Evolutionary conservation across 208 protist species (phyloP).

Genomic region (Trypanosoma platydactyli): DNA sequence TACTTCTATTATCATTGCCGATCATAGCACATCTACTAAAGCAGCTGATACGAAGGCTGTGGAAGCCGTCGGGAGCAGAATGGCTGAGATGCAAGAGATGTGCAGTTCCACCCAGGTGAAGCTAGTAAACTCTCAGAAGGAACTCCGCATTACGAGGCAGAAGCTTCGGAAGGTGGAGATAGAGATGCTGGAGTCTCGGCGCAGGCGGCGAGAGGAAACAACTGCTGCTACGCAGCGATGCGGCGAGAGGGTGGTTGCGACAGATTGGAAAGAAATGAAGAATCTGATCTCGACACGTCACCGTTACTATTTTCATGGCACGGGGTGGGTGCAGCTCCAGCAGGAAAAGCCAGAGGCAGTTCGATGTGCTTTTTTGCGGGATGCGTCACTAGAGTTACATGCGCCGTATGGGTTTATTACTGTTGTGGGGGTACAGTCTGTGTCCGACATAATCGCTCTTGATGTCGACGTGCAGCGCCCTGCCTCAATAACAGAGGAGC

Average conservation of each 20-base stretch:
- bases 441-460: conserved; percentile 41
- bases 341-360: conserved; percentile 38
- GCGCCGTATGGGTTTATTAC: conserved; percentile 45
- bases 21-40: background rate
- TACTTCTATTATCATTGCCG: no score
- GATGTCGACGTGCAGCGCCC: conserved; percentile 55
- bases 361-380: conserved; percentile 43
- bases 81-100: conserved; percentile 10
- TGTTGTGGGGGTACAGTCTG: conserved; percentile 38
- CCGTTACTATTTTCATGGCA: conserved; percentile 46
- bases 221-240: background rate
- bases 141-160: conserved; percentile 2
- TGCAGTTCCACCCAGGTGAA: background rate
- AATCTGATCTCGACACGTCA: conserved; percentile 41
- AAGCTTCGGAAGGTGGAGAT: conserved; percentile 16
- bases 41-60: background rate
- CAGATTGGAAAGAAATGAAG: conserved; percentile 10
- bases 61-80: background rate
- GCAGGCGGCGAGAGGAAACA: conserved; percentile 12
- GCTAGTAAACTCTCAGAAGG: conserved; percentile 19
- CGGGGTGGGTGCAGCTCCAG: conserved; percentile 34
- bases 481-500: conserved; percentile 28
- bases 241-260: background rate
- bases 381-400: conserved; percentile 43
- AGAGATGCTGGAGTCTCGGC: conserved; percentile 15